phyloP scores from a whole-genome alignment of 2,329 filamentous ascomycete species.

The Huntiella omanensis region DNA sequence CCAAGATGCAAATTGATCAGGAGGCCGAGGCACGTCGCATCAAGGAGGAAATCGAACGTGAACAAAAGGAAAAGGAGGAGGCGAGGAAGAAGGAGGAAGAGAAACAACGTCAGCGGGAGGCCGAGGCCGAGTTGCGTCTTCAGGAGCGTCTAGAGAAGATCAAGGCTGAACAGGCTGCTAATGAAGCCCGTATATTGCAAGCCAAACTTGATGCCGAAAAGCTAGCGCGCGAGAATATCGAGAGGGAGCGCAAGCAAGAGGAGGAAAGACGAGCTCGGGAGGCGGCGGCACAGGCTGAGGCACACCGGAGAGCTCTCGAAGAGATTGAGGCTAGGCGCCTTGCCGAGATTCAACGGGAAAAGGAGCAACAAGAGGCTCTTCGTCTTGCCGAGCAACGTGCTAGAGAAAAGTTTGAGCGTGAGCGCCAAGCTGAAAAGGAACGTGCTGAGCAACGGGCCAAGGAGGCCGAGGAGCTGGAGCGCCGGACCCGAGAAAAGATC shows the following conservation, averaged over 20 bases:
- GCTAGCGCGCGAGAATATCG: slow-evolving; percentile 26
- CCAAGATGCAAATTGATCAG: slow-evolving; percentile 18
- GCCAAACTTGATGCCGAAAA: slow-evolving; percentile 28
- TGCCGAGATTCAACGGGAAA: slow-evolving; percentile 25
- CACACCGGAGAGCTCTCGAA: slow-evolving; percentile 21
- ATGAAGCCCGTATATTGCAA: slow-evolving; percentile 23
- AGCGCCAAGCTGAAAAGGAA: slow-evolving; percentile 25
- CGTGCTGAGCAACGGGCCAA: slow-evolving; percentile 18
- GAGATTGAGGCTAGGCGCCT: slow-evolving; percentile 27
- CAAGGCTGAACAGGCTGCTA: slow-evolving; percentile 18
- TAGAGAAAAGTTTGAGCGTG: slow-evolving; percentile 21
- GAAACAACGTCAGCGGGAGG: slow-evolving; percentile 12
- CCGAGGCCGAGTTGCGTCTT: slow-evolving; percentile 13
- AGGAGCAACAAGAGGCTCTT: slow-evolving; percentile 22
- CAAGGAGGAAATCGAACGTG: neutral
- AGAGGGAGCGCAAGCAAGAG: slow-evolving; percentile 25
- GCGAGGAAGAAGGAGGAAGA: slow-evolving; percentile 3
- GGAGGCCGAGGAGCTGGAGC: slow-evolving; percentile 20
- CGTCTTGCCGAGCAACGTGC: slow-evolving; percentile 26
- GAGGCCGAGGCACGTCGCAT: neutral
- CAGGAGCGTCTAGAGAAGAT: slow-evolving; percentile 23
- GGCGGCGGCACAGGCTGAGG: slow-evolving; percentile 19
- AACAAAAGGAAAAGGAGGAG: neutral
- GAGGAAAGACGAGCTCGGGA: slow-evolving; percentile 19
- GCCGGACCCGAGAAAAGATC: slow-evolving; percentile 19